Evolutionary conservation across 2,329 filamentous ascomycete species (phyloP).

Genomic region (Fusarium tupiense): DNA sequence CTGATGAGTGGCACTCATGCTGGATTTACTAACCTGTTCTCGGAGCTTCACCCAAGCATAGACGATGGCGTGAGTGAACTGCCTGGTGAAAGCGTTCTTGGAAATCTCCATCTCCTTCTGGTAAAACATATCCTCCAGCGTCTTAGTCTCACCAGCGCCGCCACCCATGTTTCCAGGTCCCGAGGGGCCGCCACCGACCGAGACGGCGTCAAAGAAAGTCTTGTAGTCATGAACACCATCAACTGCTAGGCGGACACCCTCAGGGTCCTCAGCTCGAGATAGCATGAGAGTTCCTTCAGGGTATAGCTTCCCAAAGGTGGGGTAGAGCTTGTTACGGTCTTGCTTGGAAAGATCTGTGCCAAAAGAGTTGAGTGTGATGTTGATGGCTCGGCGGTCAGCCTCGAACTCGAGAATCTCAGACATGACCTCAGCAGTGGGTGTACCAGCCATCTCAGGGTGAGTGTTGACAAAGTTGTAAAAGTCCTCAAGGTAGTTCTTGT

Average conservation of each 20-base stretch:
- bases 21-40: constrained; percentile 78
- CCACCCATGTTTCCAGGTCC: constrained; percentile 87
- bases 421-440: constrained; percentile 94
- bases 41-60: constrained; percentile 98
- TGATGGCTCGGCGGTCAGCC: constrained; percentile 95
- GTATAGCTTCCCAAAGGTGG: constrained; percentile 88
- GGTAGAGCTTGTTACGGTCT: constrained; percentile 96
- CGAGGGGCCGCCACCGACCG: constrained; percentile 74
- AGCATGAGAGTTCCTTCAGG: constrained; percentile 96
- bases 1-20: neutral
- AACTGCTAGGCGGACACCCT: constrained; percentile 91
- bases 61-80: constrained; percentile 94
- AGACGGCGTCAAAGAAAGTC: constrained; percentile 92
- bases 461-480: constrained; percentile 96
- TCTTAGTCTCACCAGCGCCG: constrained; percentile 82
- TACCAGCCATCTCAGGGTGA: constrained; percentile 84
- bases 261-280: constrained; percentile 91
- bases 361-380: constrained; percentile 99
- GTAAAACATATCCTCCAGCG: constrained; percentile 97
- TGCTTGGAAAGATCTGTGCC: constrained; percentile 94
- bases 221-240: constrained; percentile 96
- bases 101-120: constrained; percentile 99
- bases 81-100: constrained; percentile 92
- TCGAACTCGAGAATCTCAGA: constrained; percentile 95
- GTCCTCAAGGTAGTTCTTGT: constrained; percentile 99